Evolutionary conservation across 805 yeast species (phyloP).

Genomic region (Starmerella potacharoeniae): DNA sequence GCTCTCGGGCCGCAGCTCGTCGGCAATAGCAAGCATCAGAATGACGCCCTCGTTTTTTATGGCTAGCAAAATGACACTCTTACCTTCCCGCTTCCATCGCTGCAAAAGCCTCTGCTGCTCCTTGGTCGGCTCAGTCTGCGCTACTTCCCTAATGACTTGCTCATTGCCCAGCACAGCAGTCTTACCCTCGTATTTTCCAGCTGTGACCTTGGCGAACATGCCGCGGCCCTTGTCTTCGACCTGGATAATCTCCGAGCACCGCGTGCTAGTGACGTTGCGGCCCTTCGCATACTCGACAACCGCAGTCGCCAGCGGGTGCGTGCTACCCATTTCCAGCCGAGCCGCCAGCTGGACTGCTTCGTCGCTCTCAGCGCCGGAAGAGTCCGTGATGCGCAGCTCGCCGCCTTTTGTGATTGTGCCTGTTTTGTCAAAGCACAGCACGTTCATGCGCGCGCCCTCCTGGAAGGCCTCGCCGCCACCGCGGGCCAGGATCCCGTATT

Average conservation of each 20-base stretch:
- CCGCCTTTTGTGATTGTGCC: conserved; percentile 65
- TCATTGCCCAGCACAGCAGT: conserved; percentile 46
- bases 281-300: conserved; percentile 35
- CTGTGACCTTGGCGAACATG: conserved; percentile 15
- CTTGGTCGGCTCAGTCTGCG: conserved; percentile 30
- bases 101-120: conserved; percentile 31
- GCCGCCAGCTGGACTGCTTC: conserved; percentile 35
- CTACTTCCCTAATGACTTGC: conserved; percentile 41
- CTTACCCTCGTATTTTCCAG: conserved; percentile 13
- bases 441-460: conserved; percentile 53
- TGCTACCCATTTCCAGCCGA: conserved; percentile 46
- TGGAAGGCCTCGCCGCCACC: conserved; percentile 80
- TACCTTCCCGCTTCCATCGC: conserved; percentile 52
- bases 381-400: conserved; percentile 45
- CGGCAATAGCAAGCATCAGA: conserved; percentile 45
- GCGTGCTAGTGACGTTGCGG: conserved; percentile 11
- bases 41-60: conserved; percentile 27
- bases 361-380: conserved; percentile 23
- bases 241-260: conserved; percentile 15
- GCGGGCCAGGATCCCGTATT: conserved; percentile 59
- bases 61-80: conserved; percentile 51
- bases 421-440: conserved; percentile 67
- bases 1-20: conserved; percentile 43
- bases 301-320: conserved; percentile 58
- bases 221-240: conserved; percentile 20